Evolutionary conservation across 2,329 filamentous ascomycete species (phyloP).

Genomic region (Lachnellula occidentalis): DNA sequence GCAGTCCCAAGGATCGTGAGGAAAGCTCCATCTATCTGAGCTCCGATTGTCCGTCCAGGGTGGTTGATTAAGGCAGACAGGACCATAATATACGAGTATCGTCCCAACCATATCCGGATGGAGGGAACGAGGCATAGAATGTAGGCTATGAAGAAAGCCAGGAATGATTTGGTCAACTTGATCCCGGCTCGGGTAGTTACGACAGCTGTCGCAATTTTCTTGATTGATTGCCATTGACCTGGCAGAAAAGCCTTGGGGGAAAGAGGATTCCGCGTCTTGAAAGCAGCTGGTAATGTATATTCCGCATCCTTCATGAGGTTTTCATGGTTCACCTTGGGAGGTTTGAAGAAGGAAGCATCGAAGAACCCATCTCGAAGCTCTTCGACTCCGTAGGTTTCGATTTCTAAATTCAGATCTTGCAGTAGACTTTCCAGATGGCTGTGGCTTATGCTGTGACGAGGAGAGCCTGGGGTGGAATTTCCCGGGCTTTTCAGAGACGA

Average conservation of each 20-base stretch:
- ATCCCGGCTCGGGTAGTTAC: slow-evolving; percentile 46
- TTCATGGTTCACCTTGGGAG: slow-evolving; percentile 34
- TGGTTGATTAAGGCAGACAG: slow-evolving; percentile 55
- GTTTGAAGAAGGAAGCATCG: slow-evolving; percentile 38
- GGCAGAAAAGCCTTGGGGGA: slow-evolving; percentile 43
- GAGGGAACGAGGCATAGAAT: slow-evolving; percentile 47
- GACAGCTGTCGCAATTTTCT: slow-evolving; percentile 36
- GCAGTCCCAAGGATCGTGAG: slow-evolving; percentile 49
- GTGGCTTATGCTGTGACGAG: slow-evolving; percentile 27
- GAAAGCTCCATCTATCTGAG: slow-evolving; percentile 51
- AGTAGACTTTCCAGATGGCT: slow-evolving; percentile 29
- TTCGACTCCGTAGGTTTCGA: slow-evolving; percentile 39
- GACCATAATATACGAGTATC: slow-evolving; percentile 50
- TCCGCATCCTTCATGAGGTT: slow-evolving; percentile 38
- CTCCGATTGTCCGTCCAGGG: slow-evolving; percentile 48
- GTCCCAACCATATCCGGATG: slow-evolving; percentile 46
- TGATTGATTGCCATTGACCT: slow-evolving; percentile 42
- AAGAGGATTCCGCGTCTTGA: slow-evolving; percentile 42
- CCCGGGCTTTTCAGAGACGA: slow-evolving; percentile 18
- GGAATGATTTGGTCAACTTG: slow-evolving; percentile 46
- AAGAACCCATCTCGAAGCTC: slow-evolving; percentile 40
- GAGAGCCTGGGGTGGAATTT: slow-evolving; percentile 24
- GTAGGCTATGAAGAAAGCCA: slow-evolving; percentile 53
- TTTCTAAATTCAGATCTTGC: slow-evolving; percentile 31
- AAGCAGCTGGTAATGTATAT: slow-evolving; percentile 41